Conservation (phyloP, 2,329 filamentous ascomycete genomes). For the Neofusicoccum cordaticola region DNA sequence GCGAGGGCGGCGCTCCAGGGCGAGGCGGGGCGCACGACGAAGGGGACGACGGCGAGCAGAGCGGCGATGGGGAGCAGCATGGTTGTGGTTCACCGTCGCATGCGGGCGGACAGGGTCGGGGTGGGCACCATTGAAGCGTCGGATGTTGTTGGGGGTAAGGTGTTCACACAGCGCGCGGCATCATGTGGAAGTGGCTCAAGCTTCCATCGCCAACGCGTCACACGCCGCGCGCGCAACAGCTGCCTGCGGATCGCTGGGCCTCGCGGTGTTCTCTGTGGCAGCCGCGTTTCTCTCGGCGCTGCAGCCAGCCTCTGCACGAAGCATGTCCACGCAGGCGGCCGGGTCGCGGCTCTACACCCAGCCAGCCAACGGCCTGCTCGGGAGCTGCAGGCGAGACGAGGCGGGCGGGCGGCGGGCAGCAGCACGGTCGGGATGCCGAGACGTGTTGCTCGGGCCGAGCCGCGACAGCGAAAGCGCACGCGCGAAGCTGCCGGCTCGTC, state of each 20-base stretch:
- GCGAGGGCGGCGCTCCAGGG: slow-evolving; percentile 4
- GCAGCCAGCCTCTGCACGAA: too few relatives aligned
- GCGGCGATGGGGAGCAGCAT: slow-evolving; percentile 20
- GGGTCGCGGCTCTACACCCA: too few relatives aligned
- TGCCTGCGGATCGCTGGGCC: background rate
- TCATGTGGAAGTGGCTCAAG: slow-evolving; percentile 18
- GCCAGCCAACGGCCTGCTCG: too few relatives aligned
- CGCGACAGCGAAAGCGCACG: background rate
- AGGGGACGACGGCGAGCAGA: slow-evolving; percentile 24
- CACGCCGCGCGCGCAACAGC: background rate
- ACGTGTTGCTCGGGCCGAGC: background rate
- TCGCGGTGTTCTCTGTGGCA: too few relatives aligned
- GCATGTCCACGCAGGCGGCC: background rate
- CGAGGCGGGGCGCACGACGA: slow-evolving; percentile 23
- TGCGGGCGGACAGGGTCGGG: background rate
- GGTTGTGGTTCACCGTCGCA: slow-evolving; percentile 11
- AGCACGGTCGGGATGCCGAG: too few relatives aligned
- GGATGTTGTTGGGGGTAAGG: slow-evolving; percentile 3
- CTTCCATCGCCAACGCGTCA: slow-evolving; percentile 1
- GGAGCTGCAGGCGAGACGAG: too few relatives aligned
- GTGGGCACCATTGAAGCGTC: slow-evolving; percentile 3
- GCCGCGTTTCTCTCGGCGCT: too few relatives aligned
- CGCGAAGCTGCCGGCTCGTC: too few relatives aligned
- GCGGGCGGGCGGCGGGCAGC: too few relatives aligned
- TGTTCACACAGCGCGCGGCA: slow-evolving; percentile 12